These are phyloP conservation scores for Symbiodinium pilosum DNA, from an alignment of 73 alveolate genomes.

Conservation along the genomic window DNA sequence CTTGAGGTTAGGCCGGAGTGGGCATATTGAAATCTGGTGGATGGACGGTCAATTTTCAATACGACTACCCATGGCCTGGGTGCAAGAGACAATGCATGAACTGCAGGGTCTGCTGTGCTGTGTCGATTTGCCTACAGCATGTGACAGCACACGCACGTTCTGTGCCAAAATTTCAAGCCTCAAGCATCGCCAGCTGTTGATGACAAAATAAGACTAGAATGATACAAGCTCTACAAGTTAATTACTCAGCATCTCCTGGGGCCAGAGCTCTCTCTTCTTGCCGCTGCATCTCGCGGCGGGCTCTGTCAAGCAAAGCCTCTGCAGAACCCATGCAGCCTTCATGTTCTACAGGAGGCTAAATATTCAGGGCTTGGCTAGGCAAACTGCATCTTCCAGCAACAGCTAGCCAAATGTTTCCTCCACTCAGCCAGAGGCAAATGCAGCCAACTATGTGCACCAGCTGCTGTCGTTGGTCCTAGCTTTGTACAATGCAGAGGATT, in stretches of 20 bases:
- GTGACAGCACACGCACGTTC: not conserved
- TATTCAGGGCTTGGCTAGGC: too few relatives aligned
- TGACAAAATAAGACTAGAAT: too few relatives aligned
- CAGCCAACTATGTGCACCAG: not conserved
- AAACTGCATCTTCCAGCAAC: not conserved
- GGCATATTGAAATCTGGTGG: too few relatives aligned
- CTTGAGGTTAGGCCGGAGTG: too few relatives aligned
- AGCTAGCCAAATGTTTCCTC: not conserved
- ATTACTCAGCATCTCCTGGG: too few relatives aligned
- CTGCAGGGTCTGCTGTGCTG: not conserved
- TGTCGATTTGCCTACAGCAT: not conserved
- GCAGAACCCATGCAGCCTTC: not conserved
- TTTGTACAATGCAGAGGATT: conserved; percentile 5
- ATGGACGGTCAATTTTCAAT: too few relatives aligned
- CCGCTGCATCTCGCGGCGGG: conserved; percentile 59
- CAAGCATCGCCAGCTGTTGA: too few relatives aligned
- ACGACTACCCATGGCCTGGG: too few relatives aligned
- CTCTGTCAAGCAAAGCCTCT: conserved; percentile 47
- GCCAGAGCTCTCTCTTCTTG: conserved; percentile 25
- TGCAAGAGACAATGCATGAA: not conserved
- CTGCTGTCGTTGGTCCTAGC: conserved; percentile 5
- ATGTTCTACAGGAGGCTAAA: too few relatives aligned
- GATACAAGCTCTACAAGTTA: too few relatives aligned
- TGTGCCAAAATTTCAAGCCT: too few relatives aligned
- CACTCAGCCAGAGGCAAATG: not conserved